A percentile compares a stretch with the other conserved stretches of the same genome.
Evolutionary conservation across 1,284 basidiomycete genomes (phyloP).

Genomic region (Apiotrichum akiyoshidainum): DNA sequence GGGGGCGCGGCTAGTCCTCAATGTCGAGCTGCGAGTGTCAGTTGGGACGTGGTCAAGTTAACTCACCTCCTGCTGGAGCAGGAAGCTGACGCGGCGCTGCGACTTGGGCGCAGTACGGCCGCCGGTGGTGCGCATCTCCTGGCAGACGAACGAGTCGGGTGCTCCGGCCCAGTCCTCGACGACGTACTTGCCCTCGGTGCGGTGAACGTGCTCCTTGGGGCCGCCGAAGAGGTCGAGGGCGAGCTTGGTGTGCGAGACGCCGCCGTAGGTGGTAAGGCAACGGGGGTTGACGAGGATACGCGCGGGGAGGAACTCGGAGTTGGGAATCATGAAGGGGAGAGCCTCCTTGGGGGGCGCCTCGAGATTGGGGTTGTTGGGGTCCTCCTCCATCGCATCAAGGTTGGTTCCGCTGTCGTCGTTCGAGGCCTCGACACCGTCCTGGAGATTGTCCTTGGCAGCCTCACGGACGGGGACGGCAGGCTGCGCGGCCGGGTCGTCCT

Average conservation of each 20-base stretch:
- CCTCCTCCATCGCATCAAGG: constrained; percentile 77
- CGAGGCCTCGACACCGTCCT: constrained; percentile 4
- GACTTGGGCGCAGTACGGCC: constrained; percentile 88
- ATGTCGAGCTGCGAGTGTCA: neutral
- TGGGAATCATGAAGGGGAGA: constrained; percentile 57
- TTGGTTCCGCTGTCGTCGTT: constrained; percentile 71
- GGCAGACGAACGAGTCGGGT: constrained; percentile 91
- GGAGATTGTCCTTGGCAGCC: constrained; percentile 20
- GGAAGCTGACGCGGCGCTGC: constrained; percentile 79
- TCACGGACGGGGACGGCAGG: constrained; percentile 7
- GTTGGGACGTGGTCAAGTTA: neutral
- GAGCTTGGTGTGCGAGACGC: constrained; percentile 86
- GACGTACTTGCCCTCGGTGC: constrained; percentile 62
- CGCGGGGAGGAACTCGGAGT: constrained; percentile 78
- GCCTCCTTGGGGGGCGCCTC: constrained; percentile 45
- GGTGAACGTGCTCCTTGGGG: constrained; percentile 51
- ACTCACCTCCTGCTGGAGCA: constrained; percentile 61
- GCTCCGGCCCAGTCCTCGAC: constrained; percentile 91
- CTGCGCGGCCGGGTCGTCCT: constrained; percentile 25
- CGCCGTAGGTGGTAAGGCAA: constrained; percentile 93
- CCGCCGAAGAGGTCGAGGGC: constrained; percentile 87
- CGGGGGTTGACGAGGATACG: constrained; percentile 89
- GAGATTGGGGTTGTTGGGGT: constrained; percentile 43
- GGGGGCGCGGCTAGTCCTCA: neutral
- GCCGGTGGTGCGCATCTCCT: constrained; percentile 88